Evolutionary conservation across 805 yeast genomes (phyloP), one percentile per base, ranked within the genome.

Genomic region (Starmerella stellata): DNA sequence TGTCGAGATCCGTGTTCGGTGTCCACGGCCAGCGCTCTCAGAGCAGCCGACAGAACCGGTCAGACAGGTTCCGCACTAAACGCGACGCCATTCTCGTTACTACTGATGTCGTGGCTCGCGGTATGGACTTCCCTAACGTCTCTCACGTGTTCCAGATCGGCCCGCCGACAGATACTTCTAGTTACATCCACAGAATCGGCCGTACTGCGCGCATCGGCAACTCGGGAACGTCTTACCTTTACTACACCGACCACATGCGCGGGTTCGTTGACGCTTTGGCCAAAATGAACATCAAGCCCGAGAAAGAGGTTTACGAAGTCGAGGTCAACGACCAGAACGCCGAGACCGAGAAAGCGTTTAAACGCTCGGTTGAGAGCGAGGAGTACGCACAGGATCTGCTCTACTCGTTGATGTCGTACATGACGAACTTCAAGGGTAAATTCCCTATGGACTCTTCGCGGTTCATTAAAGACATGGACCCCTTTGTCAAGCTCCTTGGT

Each of bases 81-180:
- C 50, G 54, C 20, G 44, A 57, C 21, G 78, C 81, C 40, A 54
- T 85, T 34, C 65, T 87, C 41, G 70, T 87, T 39, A 75, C 87
- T 40, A 79, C 95, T 5, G 93, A 83, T 59, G 95, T 87, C 42
- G 92, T 85, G 44, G 95, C 95, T 13, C 74, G 96, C 61, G 96
- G 96, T 49, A 75, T 87, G 77, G 95, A 87, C 63, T 80, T 87
- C 68, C 90, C 85, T 40, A 72, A 72, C 49, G 92, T 87, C 21
- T 61, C 82, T 20, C 80, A 81, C 54, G 95, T 87, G 38, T 62
- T 78, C 50, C 95, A 87, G 62, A 57, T 81, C 39, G 79, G 87
- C 47, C 67, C 75, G n/a, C 80, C 90, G 44, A 60, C 66, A 35
- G 80, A 75, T 41, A 59, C 73, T 19, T 71, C 85, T n/a, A 76